Evolutionary conservation across 768 basidiomycete genomes (phyloP).

Genomic region (Xerocomellus dryophilus): DNA sequence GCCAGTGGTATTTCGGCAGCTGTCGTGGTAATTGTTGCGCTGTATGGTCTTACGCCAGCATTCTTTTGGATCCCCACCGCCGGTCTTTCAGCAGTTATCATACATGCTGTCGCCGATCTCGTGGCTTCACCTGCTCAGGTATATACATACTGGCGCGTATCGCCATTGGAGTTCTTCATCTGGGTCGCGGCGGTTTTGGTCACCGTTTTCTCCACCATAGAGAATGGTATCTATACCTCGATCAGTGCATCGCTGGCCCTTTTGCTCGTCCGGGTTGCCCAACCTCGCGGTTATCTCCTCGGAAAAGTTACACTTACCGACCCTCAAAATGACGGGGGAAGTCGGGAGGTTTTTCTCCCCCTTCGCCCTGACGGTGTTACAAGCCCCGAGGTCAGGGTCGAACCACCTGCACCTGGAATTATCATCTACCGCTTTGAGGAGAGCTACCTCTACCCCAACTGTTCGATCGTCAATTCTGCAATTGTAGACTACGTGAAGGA

Average conservation of each 20-base stretch:
- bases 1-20: conserved; percentile 83
- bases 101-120: conserved; percentile 86
- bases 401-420: conserved; percentile 79
- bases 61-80: conserved; percentile 89
- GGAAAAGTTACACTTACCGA: conserved; percentile 70
- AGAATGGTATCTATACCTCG: conserved; percentile 88
- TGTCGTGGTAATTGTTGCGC: conserved; percentile 84
- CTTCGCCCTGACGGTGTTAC: conserved; percentile 57
- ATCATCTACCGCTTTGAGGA: conserved; percentile 92
- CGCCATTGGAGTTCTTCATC: conserved; percentile 89
- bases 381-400: conserved; percentile 68
- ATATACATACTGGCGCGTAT: conserved; percentile 90
- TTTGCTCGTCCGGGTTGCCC: conserved; percentile 81
- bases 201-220: conserved; percentile 91
- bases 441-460: conserved; percentile 83
- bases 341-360: conserved; percentile 84
- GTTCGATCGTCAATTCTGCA: conserved; percentile 60
- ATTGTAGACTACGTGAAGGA: conserved; percentile 81
- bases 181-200: conserved; percentile 84
- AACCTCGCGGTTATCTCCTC: conserved; percentile 87
- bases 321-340: conserved; percentile 29
- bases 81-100: conserved; percentile 88
- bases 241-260: conserved; percentile 76
- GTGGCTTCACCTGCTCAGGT: conserved; percentile 80
- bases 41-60: conserved; percentile 91